Base-by-base conservation (phyloP, 2,329 filamentous ascomycete genomes). In the Aspergillus fijiensis region DNA sequence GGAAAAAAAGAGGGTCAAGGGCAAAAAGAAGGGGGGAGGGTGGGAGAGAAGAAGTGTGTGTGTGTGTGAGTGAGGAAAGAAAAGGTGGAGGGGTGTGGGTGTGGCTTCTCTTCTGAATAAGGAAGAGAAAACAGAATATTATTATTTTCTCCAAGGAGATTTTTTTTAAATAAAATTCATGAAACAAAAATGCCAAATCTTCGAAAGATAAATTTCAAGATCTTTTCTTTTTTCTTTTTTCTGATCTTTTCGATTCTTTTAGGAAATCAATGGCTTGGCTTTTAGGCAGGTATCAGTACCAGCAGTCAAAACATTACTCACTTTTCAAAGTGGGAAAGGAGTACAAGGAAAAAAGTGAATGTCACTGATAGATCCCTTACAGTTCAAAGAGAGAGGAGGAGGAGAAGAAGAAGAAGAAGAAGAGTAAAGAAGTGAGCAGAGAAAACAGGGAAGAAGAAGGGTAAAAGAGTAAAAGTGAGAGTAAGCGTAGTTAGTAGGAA, bases 91-190 rank as follows among this genome's bases (percentile, higher is more conserved):
- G 58, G 39, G 59, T 58, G 57, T 60, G 55, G 52, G 59, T 57
- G 55, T 49, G 54, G 63, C 56, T 49, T 61, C 59, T 45, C 14
- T 45, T 45, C 55, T 62, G 62, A 62, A 61, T 60, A 62, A 62
- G 59, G 59, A 59, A 60, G 51, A 52, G 39, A 53, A 58, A 56
- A 47, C 53, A 45, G 51, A 65, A 61, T 61, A 62, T 61, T 64
- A 61, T 45, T 45, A 45, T 45, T 45, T 45, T 19, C 39, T 16
- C 53, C 65, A 63, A 63, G 9, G 27, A 29, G 7, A 59, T 60
- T 60, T 31, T 23, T 53, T 50, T 42, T 56, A 53, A 58, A 59
- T 56, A 53, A 57, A 56, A 57, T 52, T 62, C 55, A 39, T 45
- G 47, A 48, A 35, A 57, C 19, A 59, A 51, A 51, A 58, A 59